Conservation (phyloP, 768 basidiomycete species). For the Suillus bovinus region DNA sequence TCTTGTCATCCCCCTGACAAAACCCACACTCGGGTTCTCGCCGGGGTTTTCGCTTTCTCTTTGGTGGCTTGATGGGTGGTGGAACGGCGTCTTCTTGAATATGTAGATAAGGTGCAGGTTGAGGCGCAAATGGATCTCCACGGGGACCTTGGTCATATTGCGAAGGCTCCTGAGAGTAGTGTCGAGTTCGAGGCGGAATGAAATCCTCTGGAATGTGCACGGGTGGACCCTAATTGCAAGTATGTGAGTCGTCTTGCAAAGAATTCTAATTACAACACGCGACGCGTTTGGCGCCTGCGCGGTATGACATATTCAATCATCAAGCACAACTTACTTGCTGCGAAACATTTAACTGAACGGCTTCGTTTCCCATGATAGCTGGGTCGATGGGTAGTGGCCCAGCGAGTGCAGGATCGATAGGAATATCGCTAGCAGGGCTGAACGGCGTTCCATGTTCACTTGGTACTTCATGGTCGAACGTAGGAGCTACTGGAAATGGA, state of each 20-base stretch:
- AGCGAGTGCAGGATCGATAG: conserved; percentile 78
- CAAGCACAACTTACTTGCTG: conserved; percentile 40
- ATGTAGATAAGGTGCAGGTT: conserved; percentile 53
- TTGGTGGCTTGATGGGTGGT: conserved; percentile 45
- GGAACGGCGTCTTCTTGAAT: conserved; percentile 45
- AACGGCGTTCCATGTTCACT: conserved; percentile 61
- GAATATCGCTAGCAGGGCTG: conserved; percentile 64
- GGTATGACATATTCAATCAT: conserved; percentile 19
- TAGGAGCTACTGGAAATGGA: conserved; percentile 45
- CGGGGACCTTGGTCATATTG: conserved; percentile 76
- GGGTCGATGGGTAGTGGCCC: conserved; percentile 51
- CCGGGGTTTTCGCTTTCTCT: conserved; percentile 43
- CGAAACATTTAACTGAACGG: conserved; percentile 14
- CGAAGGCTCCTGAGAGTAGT: conserved; percentile 35
- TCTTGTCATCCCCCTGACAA: conserved; percentile 65
- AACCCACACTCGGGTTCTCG: conserved; percentile 76
- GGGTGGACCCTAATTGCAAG: conserved; percentile 27
- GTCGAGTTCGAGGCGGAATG: conserved; percentile 12
- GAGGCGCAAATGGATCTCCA: conserved; percentile 82
- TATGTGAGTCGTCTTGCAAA: conserved; percentile 17
- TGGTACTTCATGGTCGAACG: conserved; percentile 54
- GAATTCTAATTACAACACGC: conserved; percentile 53
- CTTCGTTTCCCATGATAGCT: conserved; percentile 38
- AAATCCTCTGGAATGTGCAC: conserved; percentile 33
- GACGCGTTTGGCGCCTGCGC: conserved; percentile 56